These are phyloP conservation scores for Lathyrus sativus DNA, from an alignment of 306 rosid species.

Conservation along the genomic window DNA sequence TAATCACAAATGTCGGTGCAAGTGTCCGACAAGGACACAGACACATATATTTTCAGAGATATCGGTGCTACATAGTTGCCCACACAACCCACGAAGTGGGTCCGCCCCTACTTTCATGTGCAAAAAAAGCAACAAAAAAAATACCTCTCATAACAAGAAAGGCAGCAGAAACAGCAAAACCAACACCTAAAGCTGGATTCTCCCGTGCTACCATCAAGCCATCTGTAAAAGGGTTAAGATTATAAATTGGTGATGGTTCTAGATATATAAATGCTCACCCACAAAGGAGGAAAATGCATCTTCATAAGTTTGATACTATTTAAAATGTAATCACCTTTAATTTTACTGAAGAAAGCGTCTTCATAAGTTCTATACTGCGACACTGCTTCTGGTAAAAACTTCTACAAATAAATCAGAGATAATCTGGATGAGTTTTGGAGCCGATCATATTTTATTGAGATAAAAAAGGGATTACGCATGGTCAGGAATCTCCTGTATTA, in stretches of 20 bases:
- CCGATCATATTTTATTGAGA: constrained; percentile 8
- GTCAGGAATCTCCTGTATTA: constrained; percentile 10
- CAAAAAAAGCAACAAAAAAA: not conserved
- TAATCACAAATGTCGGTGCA: no score
- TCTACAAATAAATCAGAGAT: constrained; percentile 50
- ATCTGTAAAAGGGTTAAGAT: constrained; percentile 45
- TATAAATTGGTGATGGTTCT: constrained; percentile 5
- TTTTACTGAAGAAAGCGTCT: constrained; percentile 59
- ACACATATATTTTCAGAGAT: no score
- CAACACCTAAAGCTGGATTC: constrained; percentile 62
- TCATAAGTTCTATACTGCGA: constrained; percentile 59
- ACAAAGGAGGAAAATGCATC: not conserved
- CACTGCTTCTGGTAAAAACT: constrained; percentile 50
- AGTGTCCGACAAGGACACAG: no score
- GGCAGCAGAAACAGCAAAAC: constrained; percentile 63
- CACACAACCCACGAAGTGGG: no score
- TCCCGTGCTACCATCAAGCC: constrained; percentile 62
- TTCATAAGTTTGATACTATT: constrained; percentile 8
- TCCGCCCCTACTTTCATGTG: not conserved
- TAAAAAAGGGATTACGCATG: constrained; percentile 13
- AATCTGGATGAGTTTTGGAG: constrained; percentile 35
- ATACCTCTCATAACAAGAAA: constrained; percentile 69
- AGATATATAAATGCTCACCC: constrained; percentile 24
- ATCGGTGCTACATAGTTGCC: no score
- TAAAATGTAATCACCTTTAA: constrained; percentile 56